A percentile compares a stretch with the other conserved stretches of the same genome.
phyloP scores from a whole-genome alignment of 2,329 filamentous ascomycete genomes.

The Coniella lustricola region DNA sequence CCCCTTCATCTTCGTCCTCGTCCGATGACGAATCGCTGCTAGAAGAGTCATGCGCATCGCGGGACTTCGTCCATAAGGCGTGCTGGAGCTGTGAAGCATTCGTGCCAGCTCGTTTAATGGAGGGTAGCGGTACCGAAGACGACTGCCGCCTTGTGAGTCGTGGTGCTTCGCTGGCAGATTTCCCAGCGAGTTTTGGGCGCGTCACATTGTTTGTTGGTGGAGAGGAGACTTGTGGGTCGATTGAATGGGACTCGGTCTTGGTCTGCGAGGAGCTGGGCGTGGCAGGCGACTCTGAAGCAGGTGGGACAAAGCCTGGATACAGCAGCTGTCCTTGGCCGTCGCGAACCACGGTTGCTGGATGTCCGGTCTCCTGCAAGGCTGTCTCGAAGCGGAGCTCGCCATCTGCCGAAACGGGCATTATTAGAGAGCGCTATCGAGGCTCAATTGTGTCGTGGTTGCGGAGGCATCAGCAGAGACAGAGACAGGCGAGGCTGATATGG shows the following conservation, averaged over 20 bases:
- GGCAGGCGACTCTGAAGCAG: slow-evolving; percentile 19
- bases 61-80: slow-evolving; percentile 19
- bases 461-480: too few relatives aligned
- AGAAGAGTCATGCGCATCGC: slow-evolving; percentile 17
- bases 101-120: slow-evolving; percentile 22
- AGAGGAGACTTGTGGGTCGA: too few relatives aligned
- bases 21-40: slow-evolving; percentile 21
- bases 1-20: slow-evolving; percentile 19
- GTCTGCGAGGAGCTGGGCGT: not conserved
- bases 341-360: slow-evolving; percentile 24
- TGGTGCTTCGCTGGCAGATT: slow-evolving; percentile 20
- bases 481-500: too few relatives aligned
- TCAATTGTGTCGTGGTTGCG: too few relatives aligned
- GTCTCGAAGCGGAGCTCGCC: slow-evolving; percentile 23
- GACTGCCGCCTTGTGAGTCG: slow-evolving; percentile 8
- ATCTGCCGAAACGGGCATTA: not conserved
- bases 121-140: slow-evolving; percentile 14
- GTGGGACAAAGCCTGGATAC: slow-evolving; percentile 28
- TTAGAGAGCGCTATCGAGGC: too few relatives aligned
- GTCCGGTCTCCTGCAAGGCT: slow-evolving; percentile 19
- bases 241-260: too few relatives aligned
- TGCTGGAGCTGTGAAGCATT: slow-evolving; percentile 24
- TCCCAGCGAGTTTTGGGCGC: slow-evolving; percentile 18
- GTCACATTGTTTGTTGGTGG: not conserved
- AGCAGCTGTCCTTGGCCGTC: slow-evolving; percentile 25